Conservation (phyloP, 257 asterid species). For the Przewalskia tangutica region DNA sequence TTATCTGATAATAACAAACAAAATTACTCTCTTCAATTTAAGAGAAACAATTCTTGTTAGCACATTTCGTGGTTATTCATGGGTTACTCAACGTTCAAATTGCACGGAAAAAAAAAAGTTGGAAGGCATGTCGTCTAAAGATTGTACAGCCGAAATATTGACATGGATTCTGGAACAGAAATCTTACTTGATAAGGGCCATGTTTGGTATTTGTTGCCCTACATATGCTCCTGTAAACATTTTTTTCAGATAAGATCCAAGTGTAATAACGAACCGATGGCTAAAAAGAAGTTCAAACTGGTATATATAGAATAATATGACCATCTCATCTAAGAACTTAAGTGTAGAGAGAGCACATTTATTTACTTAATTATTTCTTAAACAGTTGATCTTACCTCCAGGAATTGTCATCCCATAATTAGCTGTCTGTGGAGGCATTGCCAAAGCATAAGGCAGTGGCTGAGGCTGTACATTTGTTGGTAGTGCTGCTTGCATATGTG, state of each 20-base stretch:
- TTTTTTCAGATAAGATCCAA: neutral
- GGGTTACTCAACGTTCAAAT: neutral
- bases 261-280: neutral
- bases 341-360: neutral
- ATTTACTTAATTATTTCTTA: neutral
- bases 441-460: constrained; percentile 25
- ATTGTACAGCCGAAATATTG: neutral
- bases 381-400: constrained; percentile 25
- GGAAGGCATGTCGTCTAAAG: neutral
- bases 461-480: constrained; percentile 29
- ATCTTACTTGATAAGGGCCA: constrained; percentile 31
- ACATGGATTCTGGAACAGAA: neutral
- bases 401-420: constrained; percentile 35
- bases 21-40: neutral
- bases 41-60: neutral
- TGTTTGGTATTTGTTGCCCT: constrained; percentile 35
- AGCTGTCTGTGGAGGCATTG: constrained; percentile 20
- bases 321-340: neutral
- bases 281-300: neutral
- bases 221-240: constrained; percentile 36
- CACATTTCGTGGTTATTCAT: neutral
- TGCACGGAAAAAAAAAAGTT: neutral
- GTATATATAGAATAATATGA: constrained; percentile 5
- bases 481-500: constrained; percentile 41
- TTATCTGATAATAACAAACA: neutral